Evolutionary conservation across 371 early-diverging fungal species (phyloP).

Genomic region (Chytridium lagenaria): DNA sequence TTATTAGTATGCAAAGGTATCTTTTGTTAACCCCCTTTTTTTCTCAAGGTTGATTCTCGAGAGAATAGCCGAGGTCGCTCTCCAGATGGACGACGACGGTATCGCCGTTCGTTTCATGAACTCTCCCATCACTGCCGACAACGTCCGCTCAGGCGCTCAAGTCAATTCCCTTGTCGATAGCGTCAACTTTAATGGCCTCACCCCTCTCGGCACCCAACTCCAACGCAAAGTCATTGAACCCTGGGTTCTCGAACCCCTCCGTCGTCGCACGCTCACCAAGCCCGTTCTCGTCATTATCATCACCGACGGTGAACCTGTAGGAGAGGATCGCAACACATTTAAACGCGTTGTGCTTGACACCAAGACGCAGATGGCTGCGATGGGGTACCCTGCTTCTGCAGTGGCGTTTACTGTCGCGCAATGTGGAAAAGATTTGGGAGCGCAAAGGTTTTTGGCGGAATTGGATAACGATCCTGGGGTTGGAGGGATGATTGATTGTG

Average conservation of each 20-base stretch:
- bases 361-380: slow-evolving; percentile 10
- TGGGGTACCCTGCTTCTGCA: slow-evolving; percentile 28
- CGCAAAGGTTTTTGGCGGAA: slow-evolving; percentile 30
- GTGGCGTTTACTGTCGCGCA: slow-evolving; percentile 37
- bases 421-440: slow-evolving; percentile 33
- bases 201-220: slow-evolving; percentile 43
- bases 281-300: slow-evolving; percentile 41
- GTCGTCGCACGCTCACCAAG: slow-evolving; percentile 22
- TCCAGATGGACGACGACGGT: slow-evolving; percentile 40
- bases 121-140: slow-evolving; percentile 24
- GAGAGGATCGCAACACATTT: slow-evolving; percentile 19
- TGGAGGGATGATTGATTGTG: slow-evolving; percentile 35
- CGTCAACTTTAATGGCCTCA: slow-evolving; percentile 40
- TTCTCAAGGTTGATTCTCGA: slow-evolving; percentile 26
- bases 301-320: slow-evolving; percentile 45
- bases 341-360: slow-evolving; percentile 26
- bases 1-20: no score
- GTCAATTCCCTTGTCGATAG: slow-evolving; percentile 24
- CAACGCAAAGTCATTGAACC: slow-evolving; percentile 39
- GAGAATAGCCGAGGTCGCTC: slow-evolving; percentile 31
- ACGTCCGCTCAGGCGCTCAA: slow-evolving; percentile 27
- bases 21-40: no score
- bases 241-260: slow-evolving; percentile 28
- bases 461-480: slow-evolving; percentile 34
- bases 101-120: slow-evolving; percentile 46